Percentiles rank a stretch among this genome's conserved stretches.
Conservation (phyloP, 1,284 basidiomycete species). For the Inonotus hispidus region DNA sequence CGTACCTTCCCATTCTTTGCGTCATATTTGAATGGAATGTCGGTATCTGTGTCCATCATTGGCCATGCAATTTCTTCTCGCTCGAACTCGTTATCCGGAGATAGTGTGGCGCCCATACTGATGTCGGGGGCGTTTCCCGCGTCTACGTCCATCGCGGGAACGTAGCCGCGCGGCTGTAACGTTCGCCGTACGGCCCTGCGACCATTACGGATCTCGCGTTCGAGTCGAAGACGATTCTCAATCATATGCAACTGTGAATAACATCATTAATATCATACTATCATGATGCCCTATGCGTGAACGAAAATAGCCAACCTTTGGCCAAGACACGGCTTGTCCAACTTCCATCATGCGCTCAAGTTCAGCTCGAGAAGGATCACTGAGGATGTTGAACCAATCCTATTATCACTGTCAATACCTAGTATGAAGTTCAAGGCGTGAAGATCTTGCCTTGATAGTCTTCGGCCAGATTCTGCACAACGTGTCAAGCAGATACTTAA, state of each 20-base stretch:
- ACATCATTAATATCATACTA: neutral
- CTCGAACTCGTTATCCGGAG: constrained; percentile 4
- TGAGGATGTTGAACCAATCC: constrained; percentile 84
- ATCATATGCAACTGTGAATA: constrained; percentile 78
- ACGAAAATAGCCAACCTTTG: constrained; percentile 55
- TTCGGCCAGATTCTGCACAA: constrained; percentile 77
- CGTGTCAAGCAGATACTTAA: constrained; percentile 27
- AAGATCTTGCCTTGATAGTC: constrained; percentile 57
- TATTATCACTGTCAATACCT: constrained; percentile 25
- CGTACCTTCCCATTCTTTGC: constrained; percentile 16
- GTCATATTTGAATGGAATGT: constrained; percentile 39
- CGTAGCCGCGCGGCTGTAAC: constrained; percentile 31
- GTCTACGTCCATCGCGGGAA: constrained; percentile 13
- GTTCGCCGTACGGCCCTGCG: constrained; percentile 66
- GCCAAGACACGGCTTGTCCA: constrained; percentile 92
- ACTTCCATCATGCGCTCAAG: constrained; percentile 80
- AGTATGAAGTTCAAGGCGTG: constrained; percentile 2
- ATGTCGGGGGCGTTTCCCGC: constrained; percentile 14
- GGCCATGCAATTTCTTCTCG: constrained; percentile 2
- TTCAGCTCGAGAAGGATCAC: constrained; percentile 78
- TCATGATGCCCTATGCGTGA: neutral
- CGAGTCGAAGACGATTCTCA: constrained; percentile 73
- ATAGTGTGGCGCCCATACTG: constrained; percentile 10
- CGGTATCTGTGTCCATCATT: constrained; percentile 12
- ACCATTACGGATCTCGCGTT: constrained; percentile 80